Conservation (phyloP, 352 stramenopile species). For the Phytophthora boehmeriae region DNA sequence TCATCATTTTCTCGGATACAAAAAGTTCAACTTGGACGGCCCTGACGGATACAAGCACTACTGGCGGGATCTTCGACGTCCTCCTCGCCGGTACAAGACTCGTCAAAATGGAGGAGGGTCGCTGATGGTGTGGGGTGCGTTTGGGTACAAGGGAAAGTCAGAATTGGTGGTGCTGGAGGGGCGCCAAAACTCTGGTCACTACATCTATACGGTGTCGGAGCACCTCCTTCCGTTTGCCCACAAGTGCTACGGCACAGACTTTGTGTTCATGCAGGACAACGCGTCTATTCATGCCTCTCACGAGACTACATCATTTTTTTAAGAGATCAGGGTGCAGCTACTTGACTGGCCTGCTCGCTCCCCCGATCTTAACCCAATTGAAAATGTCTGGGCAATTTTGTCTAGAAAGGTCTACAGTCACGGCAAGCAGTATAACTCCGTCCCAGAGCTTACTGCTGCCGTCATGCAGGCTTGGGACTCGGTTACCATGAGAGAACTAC, state of each 20-base stretch:
- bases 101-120: too few relatives aligned
- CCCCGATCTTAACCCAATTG: constrained; percentile 5
- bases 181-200: constrained; percentile 16
- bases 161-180: constrained; percentile 26
- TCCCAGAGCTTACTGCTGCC: too few relatives aligned
- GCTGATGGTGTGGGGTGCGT: constrained; percentile 31
- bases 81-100: too few relatives aligned
- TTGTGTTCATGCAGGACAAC: constrained; percentile 32
- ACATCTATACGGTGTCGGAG: constrained; percentile 25
- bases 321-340: background rate
- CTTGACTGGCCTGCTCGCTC: constrained; percentile 7
- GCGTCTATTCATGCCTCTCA: constrained; percentile 22
- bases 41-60: constrained; percentile 21
- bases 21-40: constrained; percentile 32
- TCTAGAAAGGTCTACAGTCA: constrained; percentile 6
- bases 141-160: constrained; percentile 12
- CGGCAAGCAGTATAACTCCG: constrained; percentile 1
- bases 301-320: constrained; percentile 6
- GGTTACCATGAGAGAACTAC: background rate
- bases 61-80: too few relatives aligned
- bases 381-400: too few relatives aligned
- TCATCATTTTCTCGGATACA: constrained; percentile 28
- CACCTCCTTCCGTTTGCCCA: constrained; percentile 22
- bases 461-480: constrained; percentile 7
- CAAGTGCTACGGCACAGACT: too few relatives aligned